These are phyloP conservation scores for Tylopilus sp. DNA, from an alignment of 1,284 basidiomycete genomes.

Conservation along the genomic window DNA sequence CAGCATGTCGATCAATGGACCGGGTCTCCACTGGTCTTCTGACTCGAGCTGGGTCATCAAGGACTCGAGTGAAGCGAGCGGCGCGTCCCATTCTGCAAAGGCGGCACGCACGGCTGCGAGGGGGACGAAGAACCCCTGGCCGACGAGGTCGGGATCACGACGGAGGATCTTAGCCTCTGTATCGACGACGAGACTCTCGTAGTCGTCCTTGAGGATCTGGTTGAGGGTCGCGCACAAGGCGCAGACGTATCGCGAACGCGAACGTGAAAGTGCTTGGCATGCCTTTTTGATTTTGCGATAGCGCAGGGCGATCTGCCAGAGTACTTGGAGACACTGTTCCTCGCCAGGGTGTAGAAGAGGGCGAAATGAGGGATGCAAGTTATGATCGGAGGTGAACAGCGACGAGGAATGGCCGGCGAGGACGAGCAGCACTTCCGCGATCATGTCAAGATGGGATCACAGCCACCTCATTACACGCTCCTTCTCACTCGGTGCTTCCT, in stretches of 20 bases:
- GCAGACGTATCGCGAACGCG: constrained; percentile 79
- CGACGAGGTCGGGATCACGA: constrained; percentile 78
- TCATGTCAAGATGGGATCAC: constrained; percentile 58
- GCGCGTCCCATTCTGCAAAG: constrained; percentile 88
- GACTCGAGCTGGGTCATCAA: constrained; percentile 72
- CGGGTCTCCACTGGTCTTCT: constrained; percentile 71
- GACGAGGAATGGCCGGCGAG: constrained; percentile 88
- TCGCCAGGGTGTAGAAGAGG: constrained; percentile 84
- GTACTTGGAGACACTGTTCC: constrained; percentile 79
- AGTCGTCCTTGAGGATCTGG: constrained; percentile 80
- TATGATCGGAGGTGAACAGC: constrained; percentile 71
- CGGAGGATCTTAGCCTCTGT: constrained; percentile 84
- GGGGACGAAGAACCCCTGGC: constrained; percentile 82
- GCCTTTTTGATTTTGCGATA: constrained; percentile 77
- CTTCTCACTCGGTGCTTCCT: too few relatives aligned
- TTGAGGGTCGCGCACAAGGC: constrained; percentile 79
- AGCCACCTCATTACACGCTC: constrained; percentile 20
- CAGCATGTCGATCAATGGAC: constrained; percentile 82
- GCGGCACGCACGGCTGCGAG: constrained; percentile 83
- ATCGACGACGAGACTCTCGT: constrained; percentile 82
- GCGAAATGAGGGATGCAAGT: constrained; percentile 72
- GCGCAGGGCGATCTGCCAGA: constrained; percentile 76
- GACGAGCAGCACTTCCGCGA: constrained; percentile 86
- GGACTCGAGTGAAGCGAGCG: constrained; percentile 73
- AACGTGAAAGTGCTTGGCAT: constrained; percentile 63